These are phyloP conservation scores for Blastomyces percursus DNA, from an alignment of 2,329 filamentous ascomycete species.

Conservation along the genomic window DNA sequence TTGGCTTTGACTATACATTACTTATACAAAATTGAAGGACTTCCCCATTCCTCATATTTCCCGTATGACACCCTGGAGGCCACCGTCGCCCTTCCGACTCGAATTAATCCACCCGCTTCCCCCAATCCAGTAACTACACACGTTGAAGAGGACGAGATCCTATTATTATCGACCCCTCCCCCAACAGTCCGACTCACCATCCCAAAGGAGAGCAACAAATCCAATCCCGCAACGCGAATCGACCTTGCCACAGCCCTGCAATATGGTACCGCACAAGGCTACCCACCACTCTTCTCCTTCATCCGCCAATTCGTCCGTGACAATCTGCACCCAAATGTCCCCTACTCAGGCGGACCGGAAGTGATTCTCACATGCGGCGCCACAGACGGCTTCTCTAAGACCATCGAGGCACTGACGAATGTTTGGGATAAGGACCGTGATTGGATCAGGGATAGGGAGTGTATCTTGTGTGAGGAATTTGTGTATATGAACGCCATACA, in stretches of 20 bases:
- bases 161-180: conserved; percentile 22
- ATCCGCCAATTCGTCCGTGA: conserved; percentile 66
- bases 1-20: conserved; percentile 5
- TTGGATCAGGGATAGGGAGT: conserved; percentile 58
- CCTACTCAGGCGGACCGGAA: conserved; percentile 65
- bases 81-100: conserved; percentile 59
- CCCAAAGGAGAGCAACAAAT: conserved; percentile 53
- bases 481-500: conserved; percentile 68
- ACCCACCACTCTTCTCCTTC: conserved; percentile 66
- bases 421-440: conserved; percentile 61
- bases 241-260: conserved; percentile 74
- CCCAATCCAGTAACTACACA: conserved; percentile 22
- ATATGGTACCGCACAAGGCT: conserved; percentile 74
- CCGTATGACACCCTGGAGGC: conserved; percentile 87
- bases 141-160: conserved; percentile 25
- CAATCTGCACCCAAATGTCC: conserved; percentile 68
- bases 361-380: conserved; percentile 69
- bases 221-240: conserved; percentile 57
- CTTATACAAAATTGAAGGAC: conserved; percentile 41
- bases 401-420: conserved; percentile 63
- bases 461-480: conserved; percentile 67
- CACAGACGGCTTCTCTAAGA: conserved; percentile 76
- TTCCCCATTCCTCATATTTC: conserved; percentile 73
- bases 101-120: conserved; percentile 44
- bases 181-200: conserved; percentile 50